Evolutionary conservation across 2,329 filamentous ascomycete species (phyloP).

Genomic region (Fusarium algeriense): DNA sequence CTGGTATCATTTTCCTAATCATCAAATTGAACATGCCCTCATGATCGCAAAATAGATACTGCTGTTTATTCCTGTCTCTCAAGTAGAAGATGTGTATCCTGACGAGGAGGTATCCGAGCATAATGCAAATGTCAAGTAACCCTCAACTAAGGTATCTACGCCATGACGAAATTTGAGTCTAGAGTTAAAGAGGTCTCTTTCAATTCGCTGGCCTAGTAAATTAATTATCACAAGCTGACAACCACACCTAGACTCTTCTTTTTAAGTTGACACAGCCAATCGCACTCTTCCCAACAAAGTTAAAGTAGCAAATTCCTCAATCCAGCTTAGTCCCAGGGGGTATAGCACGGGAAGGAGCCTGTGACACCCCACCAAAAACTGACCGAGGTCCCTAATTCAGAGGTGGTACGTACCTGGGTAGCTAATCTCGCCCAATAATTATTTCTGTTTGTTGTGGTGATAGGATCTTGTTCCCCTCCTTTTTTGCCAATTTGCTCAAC

Average conservation of each 20-base stretch:
- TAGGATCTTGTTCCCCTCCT: conserved; percentile 6
- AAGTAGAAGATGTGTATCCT: no score
- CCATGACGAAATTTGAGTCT: not conserved
- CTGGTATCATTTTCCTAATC: not conserved
- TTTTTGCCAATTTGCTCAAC: conserved; percentile 13
- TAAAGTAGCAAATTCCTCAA: not conserved
- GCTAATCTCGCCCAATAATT: conserved; percentile 27
- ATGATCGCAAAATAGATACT: not conserved
- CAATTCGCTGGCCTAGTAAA: not conserved
- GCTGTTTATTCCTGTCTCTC: not conserved
- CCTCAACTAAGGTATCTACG: not conserved
- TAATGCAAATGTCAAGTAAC: not conserved
- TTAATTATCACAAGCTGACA: conserved; percentile 16
- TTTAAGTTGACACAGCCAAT: conserved; percentile 6
- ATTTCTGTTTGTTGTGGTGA: conserved; percentile 25
- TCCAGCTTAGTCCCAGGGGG: conserved; percentile 23
- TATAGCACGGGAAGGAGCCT: not conserved
- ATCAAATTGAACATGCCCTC: not conserved
- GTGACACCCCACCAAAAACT: conserved; percentile 13
- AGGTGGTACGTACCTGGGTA: conserved; percentile 25
- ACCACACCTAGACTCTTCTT: not conserved
- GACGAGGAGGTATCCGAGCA: not conserved
- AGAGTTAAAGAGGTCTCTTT: not conserved
- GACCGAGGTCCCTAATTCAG: conserved; percentile 23
- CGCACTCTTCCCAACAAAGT: conserved; percentile 11